A percentile compares a stretch with the other conserved stretches of the same genome.
phyloP scores from a whole-genome alignment of 805 yeast species.

The Wickerhamiella siamensis region DNA sequence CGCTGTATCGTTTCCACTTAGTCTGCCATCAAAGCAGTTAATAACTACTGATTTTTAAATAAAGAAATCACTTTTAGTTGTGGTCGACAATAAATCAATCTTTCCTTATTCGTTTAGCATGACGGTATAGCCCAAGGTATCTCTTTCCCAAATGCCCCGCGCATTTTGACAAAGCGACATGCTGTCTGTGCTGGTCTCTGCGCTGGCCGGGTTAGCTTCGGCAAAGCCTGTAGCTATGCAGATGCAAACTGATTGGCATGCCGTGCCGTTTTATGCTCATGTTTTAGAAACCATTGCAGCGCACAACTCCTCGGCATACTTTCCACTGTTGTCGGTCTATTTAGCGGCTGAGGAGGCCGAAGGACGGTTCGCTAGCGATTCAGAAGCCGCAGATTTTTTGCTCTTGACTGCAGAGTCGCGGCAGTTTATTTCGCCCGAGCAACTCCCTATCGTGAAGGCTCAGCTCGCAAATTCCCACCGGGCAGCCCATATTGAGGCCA shows the following conservation, averaged over 20 bases:
- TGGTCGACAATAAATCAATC: too few relatives aligned
- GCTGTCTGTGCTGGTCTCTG: background rate
- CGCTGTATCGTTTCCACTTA: background rate
- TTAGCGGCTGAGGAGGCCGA: slow-evolving; percentile 12
- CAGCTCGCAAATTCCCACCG: slow-evolving; percentile 34
- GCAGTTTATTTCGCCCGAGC: slow-evolving; percentile 10
- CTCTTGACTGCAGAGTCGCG: slow-evolving; percentile 12
- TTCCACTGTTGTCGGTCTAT: slow-evolving; percentile 21
- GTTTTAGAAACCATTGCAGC: slow-evolving; percentile 22
- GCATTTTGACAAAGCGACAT: background rate
- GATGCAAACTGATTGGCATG: slow-evolving; percentile 9
- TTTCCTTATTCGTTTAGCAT: too few relatives aligned
- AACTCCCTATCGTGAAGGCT: slow-evolving; percentile 25
- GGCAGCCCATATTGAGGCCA: slow-evolving; percentile 53
- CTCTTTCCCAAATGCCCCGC: too few relatives aligned
- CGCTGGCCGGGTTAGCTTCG: background rate
- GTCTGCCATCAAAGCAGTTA: too few relatives aligned
- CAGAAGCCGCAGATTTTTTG: slow-evolving; percentile 12
- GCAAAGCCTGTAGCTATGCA: slow-evolving; percentile 8
- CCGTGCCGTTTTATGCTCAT: slow-evolving; percentile 4
- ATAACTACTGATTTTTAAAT: too few relatives aligned
- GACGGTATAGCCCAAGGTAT: too few relatives aligned
- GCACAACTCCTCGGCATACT: slow-evolving; percentile 22
- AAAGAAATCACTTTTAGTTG: too few relatives aligned
- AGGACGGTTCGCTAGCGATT: slow-evolving; percentile 6